Percentiles rank a stretch among this genome's conserved stretches.
phyloP scores from a whole-genome alignment of 345 rosid genomes.

The Cardamine occulta region DNA sequence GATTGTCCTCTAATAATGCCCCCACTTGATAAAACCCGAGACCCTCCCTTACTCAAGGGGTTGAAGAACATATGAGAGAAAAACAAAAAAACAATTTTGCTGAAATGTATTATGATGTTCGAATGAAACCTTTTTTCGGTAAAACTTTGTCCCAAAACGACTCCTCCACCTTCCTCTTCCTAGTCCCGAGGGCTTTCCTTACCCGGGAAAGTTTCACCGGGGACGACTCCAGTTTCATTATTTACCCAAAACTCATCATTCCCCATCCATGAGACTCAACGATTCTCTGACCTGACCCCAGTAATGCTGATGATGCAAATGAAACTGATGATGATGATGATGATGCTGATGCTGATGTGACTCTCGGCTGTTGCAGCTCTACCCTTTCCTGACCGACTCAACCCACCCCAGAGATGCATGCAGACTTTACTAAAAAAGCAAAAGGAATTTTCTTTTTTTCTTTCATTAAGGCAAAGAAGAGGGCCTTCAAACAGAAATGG shows the following conservation, averaged over 20 bases:
- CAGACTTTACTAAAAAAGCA: conserved; percentile 45
- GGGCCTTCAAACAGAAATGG: conserved; percentile 66
- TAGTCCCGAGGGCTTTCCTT: conserved; percentile 25
- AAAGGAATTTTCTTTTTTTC: conserved; percentile 32
- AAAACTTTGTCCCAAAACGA: conserved; percentile 32
- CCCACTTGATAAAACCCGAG: conserved; percentile 41
- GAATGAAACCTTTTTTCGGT: conserved; percentile 33
- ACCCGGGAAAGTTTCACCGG: conserved; percentile 13
- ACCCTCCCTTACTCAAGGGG: conserved; percentile 34
- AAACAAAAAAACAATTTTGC: conserved; percentile 38
- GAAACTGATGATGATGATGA: conserved; percentile 48
- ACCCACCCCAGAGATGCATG: conserved; percentile 48
- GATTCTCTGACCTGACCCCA: conserved; percentile 47
- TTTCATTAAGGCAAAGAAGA: conserved; percentile 30
- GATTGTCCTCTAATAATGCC: conserved; percentile 44
- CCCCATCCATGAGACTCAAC: conserved; percentile 30
- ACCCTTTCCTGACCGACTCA: conserved; percentile 38
- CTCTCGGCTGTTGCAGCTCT: conserved; percentile 46
- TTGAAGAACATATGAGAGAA: conserved; percentile 35
- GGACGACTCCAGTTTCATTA: conserved; percentile 42
- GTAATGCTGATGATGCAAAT: conserved; percentile 57
- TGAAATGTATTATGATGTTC: conserved; percentile 38
- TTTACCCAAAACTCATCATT: conserved; percentile 44
- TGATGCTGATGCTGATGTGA: conserved; percentile 47
- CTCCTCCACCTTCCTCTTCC: conserved; percentile 17